These are phyloP conservation scores for Symmetrospora coprosmae DNA, from an alignment of 768 basidiomycete genomes.

Conservation along the genomic window DNA sequence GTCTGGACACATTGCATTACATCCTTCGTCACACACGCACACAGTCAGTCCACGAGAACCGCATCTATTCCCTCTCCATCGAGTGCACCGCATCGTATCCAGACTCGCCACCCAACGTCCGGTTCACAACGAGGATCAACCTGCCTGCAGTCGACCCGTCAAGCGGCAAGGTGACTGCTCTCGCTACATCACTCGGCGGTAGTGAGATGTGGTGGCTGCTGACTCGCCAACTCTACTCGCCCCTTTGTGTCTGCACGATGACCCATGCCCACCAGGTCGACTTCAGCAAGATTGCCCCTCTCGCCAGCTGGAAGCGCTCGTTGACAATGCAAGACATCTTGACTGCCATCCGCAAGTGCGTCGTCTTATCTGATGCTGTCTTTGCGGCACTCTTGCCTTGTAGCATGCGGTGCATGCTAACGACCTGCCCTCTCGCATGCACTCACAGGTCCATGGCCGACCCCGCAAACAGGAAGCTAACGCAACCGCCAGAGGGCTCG, in stretches of 20 bases:
- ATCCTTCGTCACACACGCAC: no score
- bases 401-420: neutral
- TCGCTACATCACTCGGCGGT: neutral
- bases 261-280: conserved; percentile 50
- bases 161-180: conserved; percentile 46
- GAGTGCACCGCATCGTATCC: conserved; percentile 63
- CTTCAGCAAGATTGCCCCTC: conserved; percentile 52
- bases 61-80: conserved; percentile 92
- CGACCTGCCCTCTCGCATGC: neutral
- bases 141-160: conserved; percentile 70
- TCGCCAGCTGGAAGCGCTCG: conserved; percentile 59
- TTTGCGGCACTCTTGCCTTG: neutral
- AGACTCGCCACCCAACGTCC: conserved; percentile 60
- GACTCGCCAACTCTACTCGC: neutral
- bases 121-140: conserved; percentile 79
- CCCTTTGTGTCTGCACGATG: neutral
- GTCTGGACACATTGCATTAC: neutral
- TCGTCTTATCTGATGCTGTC: conserved; percentile 5
- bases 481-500: conserved; percentile 78
- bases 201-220: neutral
- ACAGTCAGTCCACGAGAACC: conserved; percentile 94
- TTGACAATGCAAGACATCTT: conserved; percentile 74
- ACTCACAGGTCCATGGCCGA: conserved; percentile 76
- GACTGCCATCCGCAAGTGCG: conserved; percentile 82
- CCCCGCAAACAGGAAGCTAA: conserved; percentile 76